Conservation (phyloP, 2,329 filamentous ascomycete species). For the Coleophoma eucalyptorum region DNA sequence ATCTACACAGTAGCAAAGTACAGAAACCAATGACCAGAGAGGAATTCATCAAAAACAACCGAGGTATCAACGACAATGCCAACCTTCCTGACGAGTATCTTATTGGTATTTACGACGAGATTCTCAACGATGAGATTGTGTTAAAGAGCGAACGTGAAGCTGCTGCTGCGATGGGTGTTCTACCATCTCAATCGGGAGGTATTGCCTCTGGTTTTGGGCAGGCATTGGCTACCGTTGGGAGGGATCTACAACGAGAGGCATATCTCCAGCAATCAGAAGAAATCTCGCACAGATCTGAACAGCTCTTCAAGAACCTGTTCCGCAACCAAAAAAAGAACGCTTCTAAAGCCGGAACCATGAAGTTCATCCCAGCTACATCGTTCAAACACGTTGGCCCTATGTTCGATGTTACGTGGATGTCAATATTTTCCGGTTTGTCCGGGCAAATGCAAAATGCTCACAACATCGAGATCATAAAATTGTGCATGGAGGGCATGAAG, state of each 20-base stretch:
- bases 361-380: slow-evolving; percentile 90
- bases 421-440: slow-evolving; percentile 90
- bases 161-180: slow-evolving; percentile 72
- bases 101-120: slow-evolving; percentile 86
- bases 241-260: slow-evolving; percentile 87
- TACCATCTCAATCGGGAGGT: slow-evolving; percentile 57
- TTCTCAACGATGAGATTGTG: slow-evolving; percentile 87
- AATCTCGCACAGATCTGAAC: slow-evolving; percentile 69
- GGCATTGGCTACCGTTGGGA: slow-evolving; percentile 84
- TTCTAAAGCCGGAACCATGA: slow-evolving; percentile 56
- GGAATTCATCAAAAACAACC: slow-evolving; percentile 98
- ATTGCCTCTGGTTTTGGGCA: slow-evolving; percentile 82
- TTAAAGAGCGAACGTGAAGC: slow-evolving; percentile 87
- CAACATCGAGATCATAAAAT: slow-evolving; percentile 84
- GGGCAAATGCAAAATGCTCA: slow-evolving; percentile 91
- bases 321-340: slow-evolving; percentile 83
- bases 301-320: slow-evolving; percentile 91
- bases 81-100: slow-evolving; percentile 94
- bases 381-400: slow-evolving; percentile 95
- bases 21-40: slow-evolving; percentile 85
- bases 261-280: slow-evolving; percentile 95
- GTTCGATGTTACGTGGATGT: slow-evolving; percentile 99
- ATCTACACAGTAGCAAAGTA: slow-evolving; percentile 88
- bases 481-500: slow-evolving; percentile 95
- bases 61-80: slow-evolving; percentile 94